Percentiles rank a stretch among this genome's conserved stretches.
These are phyloP conservation scores for Rhizoctonia solani DNA, from an alignment of 1,284 basidiomycete species.

Conservation along the genomic window DNA sequence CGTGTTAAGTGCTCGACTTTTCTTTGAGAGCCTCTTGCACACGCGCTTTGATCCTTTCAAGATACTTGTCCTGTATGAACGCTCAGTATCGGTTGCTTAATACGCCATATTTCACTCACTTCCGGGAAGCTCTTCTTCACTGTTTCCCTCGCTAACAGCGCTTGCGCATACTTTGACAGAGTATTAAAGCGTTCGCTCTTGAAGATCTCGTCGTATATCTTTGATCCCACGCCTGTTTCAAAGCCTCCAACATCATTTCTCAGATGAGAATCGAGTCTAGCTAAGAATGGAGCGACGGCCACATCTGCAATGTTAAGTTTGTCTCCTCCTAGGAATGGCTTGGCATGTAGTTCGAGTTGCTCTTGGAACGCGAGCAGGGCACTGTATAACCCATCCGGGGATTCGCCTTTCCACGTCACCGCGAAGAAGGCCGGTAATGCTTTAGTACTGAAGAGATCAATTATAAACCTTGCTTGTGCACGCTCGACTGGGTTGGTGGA, in stretches of 20 bases:
- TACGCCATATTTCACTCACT: not conserved
- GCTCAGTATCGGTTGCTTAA: not conserved
- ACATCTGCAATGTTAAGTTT: slow-evolving; percentile 61
- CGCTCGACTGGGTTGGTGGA: slow-evolving; percentile 59
- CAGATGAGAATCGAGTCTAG: slow-evolving; percentile 49
- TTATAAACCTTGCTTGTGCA: slow-evolving; percentile 63
- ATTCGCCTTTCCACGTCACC: slow-evolving; percentile 50
- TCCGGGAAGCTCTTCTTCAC: slow-evolving; percentile 52
- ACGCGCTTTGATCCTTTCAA: not conserved
- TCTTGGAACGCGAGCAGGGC: slow-evolving; percentile 52
- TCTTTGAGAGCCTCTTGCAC: slow-evolving; percentile 1
- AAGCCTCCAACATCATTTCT: slow-evolving; percentile 54
- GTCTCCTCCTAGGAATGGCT: slow-evolving; percentile 51
- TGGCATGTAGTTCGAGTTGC: slow-evolving; percentile 48
- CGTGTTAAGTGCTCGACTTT: not conserved
- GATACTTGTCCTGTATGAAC: not conserved
- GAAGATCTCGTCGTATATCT: slow-evolving; percentile 47
- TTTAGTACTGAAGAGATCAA: slow-evolving; percentile 55
- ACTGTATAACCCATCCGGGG: slow-evolving; percentile 49
- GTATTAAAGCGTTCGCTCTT: slow-evolving; percentile 48
- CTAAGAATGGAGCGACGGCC: slow-evolving; percentile 56
- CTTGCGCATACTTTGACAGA: slow-evolving; percentile 51
- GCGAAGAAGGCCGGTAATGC: slow-evolving; percentile 49
- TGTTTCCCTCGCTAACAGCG: slow-evolving; percentile 53
- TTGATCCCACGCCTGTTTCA: slow-evolving; percentile 52